Conservation (phyloP, 495 filamentous ascomycete genomes). For the Jackrogersella multiformis region DNA sequence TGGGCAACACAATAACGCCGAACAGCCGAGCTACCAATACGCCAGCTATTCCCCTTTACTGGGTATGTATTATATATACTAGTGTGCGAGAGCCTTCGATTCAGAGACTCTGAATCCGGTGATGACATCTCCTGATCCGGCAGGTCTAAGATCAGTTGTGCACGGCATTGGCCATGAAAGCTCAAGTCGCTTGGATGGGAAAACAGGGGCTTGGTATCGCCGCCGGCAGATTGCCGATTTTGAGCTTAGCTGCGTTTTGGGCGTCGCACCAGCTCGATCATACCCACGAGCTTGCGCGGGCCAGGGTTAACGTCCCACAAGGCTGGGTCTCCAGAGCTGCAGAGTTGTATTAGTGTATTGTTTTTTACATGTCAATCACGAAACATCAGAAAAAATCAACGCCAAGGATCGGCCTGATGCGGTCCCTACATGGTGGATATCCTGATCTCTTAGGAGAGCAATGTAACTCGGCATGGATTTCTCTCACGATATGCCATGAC, state of each 20-base stretch:
- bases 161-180: neutral
- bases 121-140: slow-evolving; percentile 28
- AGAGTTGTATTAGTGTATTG: slow-evolving; percentile 20
- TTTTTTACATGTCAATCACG: slow-evolving; percentile 16
- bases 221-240: slow-evolving; percentile 33
- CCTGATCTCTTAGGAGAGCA: neutral
- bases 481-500: slow-evolving; percentile 10
- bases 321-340: slow-evolving; percentile 31
- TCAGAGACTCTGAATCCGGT: slow-evolving; percentile 13
- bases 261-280: slow-evolving; percentile 30
- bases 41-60: slow-evolving; percentile 24
- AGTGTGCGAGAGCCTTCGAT: too few species aligned
- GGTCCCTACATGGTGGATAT: too few species aligned
- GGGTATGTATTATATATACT: neutral
- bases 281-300: slow-evolving; percentile 6
- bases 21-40: slow-evolving; percentile 22
- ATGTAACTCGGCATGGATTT: neutral
- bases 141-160: slow-evolving; percentile 22
- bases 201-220: slow-evolving; percentile 14
- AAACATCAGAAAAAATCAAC: slow-evolving; percentile 5
- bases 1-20: slow-evolving; percentile 25
- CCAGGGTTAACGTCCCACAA: slow-evolving; percentile 31
- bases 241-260: slow-evolving; percentile 34
- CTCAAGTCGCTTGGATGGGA: neutral
- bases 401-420: slow-evolving; percentile 19